Evolutionary conservation across 345 rosid genomes (phyloP), one percentile per base, ranked within the genome.

Genomic region (Kandelia obovata): DNA sequence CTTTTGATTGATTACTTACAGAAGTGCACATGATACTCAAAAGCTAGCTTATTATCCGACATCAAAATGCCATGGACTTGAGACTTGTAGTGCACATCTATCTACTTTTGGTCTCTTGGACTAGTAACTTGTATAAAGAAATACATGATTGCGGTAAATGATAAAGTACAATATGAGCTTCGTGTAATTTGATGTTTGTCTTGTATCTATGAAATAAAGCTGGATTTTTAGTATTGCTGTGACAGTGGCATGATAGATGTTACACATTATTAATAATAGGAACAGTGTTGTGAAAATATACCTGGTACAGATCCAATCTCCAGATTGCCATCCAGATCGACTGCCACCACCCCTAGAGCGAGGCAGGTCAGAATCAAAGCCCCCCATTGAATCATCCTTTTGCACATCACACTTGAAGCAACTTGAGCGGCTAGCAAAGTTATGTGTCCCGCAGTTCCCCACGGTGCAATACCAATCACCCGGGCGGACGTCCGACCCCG

Each of bases 381-480:
- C 76, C 7, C 73, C 62, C 5, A 65, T 73, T 3, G 81, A 68
- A 34, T 89, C 97, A 37, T 88, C 97, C 77, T 89, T 94, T 79
- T 80, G 80, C 15, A 88, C 83, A 35, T 96, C 96, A 49, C 97
- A 94, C 75, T 87, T 91, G 88, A 91, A 94, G 93, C 99, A 94
- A 37, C 82, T 88, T 20, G 96, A 88, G 30, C 99, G 91, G 82
- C 90, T 92, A 1, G 99, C 96, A 31, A 94, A 94, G 72, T 94
- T 94, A 79, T 94, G 99, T 0, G 93, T 82, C 34, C 97, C 99
- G 25, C 99, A 94, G 83, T 84, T 92, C 1, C 90, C 89, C 0
- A 85, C 80, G 0, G 87, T 63, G 86, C 99, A 94, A 75, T 94
- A 94, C 99, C 99, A 94, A 57, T 94, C 97, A 13, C 99, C 99